phyloP scores from a whole-genome alignment of 2,329 filamentous ascomycete species.

The Pseudogymnoascus sp. region DNA sequence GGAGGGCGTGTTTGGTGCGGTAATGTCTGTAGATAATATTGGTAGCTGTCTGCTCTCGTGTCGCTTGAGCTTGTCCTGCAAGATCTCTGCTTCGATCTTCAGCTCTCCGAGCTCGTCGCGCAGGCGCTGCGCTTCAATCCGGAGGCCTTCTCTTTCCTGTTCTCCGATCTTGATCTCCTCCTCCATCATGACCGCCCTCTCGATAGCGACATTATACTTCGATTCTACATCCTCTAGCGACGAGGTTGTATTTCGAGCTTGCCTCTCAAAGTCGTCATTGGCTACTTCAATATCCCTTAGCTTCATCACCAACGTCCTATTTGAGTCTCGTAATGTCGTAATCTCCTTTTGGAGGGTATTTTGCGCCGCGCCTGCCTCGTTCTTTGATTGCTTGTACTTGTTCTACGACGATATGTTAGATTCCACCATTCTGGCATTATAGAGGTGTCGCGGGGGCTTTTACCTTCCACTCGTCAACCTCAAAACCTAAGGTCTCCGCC shows the following conservation, averaged over 20 bases:
- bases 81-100: slow-evolving; percentile 90
- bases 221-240: slow-evolving; percentile 95
- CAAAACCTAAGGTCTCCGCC: slow-evolving; percentile 74
- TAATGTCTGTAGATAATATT: slow-evolving; percentile 55
- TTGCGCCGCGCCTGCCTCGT: slow-evolving; percentile 78
- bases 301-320: slow-evolving; percentile 72
- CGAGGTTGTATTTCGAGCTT: slow-evolving; percentile 90
- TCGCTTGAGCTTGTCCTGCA: slow-evolving; percentile 87
- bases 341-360: slow-evolving; percentile 91
- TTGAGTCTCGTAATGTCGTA: slow-evolving; percentile 78
- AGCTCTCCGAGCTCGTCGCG: slow-evolving; percentile 88
- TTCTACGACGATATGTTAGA: slow-evolving; percentile 45
- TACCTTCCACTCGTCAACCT: slow-evolving; percentile 98
- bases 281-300: slow-evolving; percentile 93
- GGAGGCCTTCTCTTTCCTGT: slow-evolving; percentile 79
- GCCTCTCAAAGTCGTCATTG: slow-evolving; percentile 96
- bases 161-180: slow-evolving; percentile 89
- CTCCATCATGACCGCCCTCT: slow-evolving; percentile 86
- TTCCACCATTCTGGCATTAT: slow-evolving; percentile 20
- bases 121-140: slow-evolving; percentile 85
- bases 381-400: slow-evolving; percentile 93
- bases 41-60: slow-evolving; percentile 53
- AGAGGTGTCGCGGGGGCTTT: slow-evolving; percentile 12
- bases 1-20: slow-evolving; percentile 60
- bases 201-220: slow-evolving; percentile 92